phyloP scores from a whole-genome alignment of 2,329 filamentous ascomycete species.

The Cladorrhinum sp. region DNA sequence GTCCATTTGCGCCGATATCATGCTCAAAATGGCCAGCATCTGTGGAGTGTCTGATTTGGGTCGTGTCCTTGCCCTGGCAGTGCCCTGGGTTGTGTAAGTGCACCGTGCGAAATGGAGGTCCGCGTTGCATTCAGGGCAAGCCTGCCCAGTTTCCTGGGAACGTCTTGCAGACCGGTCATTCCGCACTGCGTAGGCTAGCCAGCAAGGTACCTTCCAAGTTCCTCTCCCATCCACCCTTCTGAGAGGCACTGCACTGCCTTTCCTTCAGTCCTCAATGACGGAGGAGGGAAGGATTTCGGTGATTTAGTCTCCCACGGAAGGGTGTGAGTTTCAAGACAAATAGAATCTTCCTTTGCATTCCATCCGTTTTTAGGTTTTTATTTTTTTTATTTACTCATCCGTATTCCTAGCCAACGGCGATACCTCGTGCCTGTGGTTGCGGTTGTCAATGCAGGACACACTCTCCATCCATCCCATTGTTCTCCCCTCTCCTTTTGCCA shows the following conservation, averaged over 20 bases:
- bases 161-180: neutral
- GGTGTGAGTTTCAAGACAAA: neutral
- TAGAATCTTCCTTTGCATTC: neutral
- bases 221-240: neutral
- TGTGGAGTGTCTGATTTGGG: neutral
- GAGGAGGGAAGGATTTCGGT: neutral
- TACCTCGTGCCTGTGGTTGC: neutral
- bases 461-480: neutral
- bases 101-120: slow-evolving; percentile 4
- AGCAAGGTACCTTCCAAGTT: neutral
- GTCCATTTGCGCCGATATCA: neutral
- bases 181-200: neutral
- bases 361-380: neutral
- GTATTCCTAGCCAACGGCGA: neutral
- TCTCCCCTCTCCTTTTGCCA: neutral
- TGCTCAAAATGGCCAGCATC: neutral
- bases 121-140: slow-evolving; percentile 2
- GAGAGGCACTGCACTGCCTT: neutral
- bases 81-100: slow-evolving; percentile 9
- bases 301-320: neutral
- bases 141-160: slow-evolving; percentile 4
- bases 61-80: neutral
- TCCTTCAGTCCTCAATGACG: neutral
- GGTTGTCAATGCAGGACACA: neutral
- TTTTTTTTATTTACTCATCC: neutral